A percentile compares a stretch with the other conserved stretches of the same genome.
phyloP scores from a whole-genome alignment of 1,284 basidiomycete genomes.

The Heterobasidion occidentale region DNA sequence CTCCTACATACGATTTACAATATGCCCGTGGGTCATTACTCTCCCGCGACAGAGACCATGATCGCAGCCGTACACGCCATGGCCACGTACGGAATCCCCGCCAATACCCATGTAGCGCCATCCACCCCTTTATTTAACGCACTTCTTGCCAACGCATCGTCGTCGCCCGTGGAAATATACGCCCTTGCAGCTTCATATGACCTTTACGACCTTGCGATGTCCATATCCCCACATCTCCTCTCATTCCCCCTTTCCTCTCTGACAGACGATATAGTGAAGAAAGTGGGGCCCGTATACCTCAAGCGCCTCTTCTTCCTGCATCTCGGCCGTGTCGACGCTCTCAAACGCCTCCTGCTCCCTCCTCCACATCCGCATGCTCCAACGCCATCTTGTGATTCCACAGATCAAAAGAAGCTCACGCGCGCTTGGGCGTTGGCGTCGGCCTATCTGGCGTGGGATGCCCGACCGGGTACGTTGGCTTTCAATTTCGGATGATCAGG shows the following conservation, averaged over 20 bases:
- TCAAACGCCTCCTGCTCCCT: constrained; percentile 26
- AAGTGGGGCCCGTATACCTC: constrained; percentile 31
- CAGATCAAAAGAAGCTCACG: constrained; percentile 21
- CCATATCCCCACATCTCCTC: constrained; percentile 27
- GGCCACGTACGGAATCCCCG: constrained; percentile 21
- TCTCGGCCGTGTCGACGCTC: constrained; percentile 24
- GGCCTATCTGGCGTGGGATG: constrained; percentile 28
- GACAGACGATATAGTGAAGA: constrained; percentile 23
- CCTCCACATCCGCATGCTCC: constrained; percentile 25
- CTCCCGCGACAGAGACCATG: constrained; percentile 19
- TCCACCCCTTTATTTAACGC: constrained; percentile 20
- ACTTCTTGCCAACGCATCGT: constrained; percentile 22
- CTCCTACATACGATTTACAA: constrained; percentile 27
- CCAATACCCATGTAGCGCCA: constrained; percentile 13
- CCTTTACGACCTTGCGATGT: constrained; percentile 26
- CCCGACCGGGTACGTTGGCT: constrained; percentile 21
- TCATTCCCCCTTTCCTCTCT: constrained; percentile 21
- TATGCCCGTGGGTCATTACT: constrained; percentile 21
- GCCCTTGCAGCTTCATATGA: constrained; percentile 25
- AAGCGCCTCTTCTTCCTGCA: constrained; percentile 33
- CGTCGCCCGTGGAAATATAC: constrained; percentile 26
- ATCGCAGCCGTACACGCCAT: constrained; percentile 19
- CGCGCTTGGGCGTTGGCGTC: constrained; percentile 27
- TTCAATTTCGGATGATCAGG: background rate
- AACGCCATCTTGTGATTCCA: constrained; percentile 17